These are phyloP conservation scores for Aspergillus puulaauensis DNA, from an alignment of 2,329 filamentous ascomycete genomes.

Conservation along the genomic window DNA sequence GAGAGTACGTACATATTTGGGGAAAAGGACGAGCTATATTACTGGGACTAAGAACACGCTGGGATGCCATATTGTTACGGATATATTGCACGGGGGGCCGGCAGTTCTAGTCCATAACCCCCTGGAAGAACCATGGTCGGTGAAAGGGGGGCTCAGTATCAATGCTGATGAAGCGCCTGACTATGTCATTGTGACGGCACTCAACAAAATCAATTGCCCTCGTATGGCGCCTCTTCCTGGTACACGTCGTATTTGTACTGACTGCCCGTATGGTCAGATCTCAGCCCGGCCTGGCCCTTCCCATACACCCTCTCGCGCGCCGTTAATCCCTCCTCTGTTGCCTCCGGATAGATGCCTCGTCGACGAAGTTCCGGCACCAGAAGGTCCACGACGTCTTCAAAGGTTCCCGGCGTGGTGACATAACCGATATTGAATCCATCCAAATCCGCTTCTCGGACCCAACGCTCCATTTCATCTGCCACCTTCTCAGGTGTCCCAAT, in stretches of 20 bases:
- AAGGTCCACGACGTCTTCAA: constrained; percentile 53
- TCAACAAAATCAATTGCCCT: not conserved
- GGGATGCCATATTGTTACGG: too few species aligned
- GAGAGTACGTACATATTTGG: not conserved
- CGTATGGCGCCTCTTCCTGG: constrained; percentile 46
- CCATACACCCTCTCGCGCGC: constrained; percentile 64
- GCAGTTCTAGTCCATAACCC: not conserved
- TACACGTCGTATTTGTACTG: constrained; percentile 64
- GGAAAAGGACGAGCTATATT: not conserved
- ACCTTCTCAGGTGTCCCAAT: constrained; percentile 49
- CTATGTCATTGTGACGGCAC: not conserved
- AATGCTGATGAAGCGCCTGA: not conserved
- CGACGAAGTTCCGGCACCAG: constrained; percentile 49
- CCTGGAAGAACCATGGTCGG: not conserved
- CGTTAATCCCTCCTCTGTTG: constrained; percentile 41
- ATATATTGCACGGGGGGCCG: not conserved
- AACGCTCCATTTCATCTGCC: constrained; percentile 50
- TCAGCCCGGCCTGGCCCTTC: constrained; percentile 55
- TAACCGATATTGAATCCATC: constrained; percentile 48
- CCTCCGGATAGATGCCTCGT: constrained; percentile 43
- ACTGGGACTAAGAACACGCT: too few species aligned
- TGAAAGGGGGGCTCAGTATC: not conserved
- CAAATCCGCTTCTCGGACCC: constrained; percentile 45
- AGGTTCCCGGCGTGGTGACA: constrained; percentile 53
- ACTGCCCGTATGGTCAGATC: constrained; percentile 60